Base-by-base conservation (phyloP, 495 filamentous ascomycete genomes). In the Hypoxylon subgilvum region DNA sequence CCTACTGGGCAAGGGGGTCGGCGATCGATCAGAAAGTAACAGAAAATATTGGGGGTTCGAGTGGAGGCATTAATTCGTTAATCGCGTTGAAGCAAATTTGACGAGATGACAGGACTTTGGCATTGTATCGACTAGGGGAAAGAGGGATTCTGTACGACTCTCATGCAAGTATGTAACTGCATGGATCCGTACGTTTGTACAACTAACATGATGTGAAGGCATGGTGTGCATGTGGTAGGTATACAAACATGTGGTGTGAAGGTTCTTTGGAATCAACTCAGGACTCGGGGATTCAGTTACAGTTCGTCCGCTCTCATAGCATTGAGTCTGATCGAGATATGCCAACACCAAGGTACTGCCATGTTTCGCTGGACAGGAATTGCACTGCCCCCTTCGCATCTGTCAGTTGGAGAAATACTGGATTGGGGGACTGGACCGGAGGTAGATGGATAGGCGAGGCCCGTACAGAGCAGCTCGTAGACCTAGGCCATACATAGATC, bases 1-100 rank as follows among this genome's bases (percentile, higher is more conserved):
- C 42, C 60, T 53, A 55, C 54, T 60, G 55, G 61, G 45, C 55
- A 18, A 39, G 32, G 44, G 38, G 34, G 50, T 60, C 56, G 61
- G 61, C 56, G 61, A 65, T 60, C 55, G 55, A 61, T 60, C 61
- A 44, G n/a, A n/a, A n/a, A n/a, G n/a, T n/a, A n/a, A n/a, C n/a
- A n/a, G n/a, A 35, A 30, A 40, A 31, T 40, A 27, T 60, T 52
- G 56, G 56, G 49, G 61, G 51, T 43, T 35, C 35, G 44, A 53
- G 32, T 23, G 23, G 14, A 34, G 5, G 31, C 3, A 22, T 46
- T 18, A 12, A 28, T 10, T 12, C 17, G n/a, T 42, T 17, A 31
- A 47, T 28, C 41, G 53, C 36, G 31, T 39, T 44, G 31, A 40
- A 40, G 41, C 30, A 35, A 53, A 46, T 58, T 47, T 52, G 40